phyloP scores from a whole-genome alignment of 2,329 filamentous ascomycete genomes.

The Penicillium janthinellum region DNA sequence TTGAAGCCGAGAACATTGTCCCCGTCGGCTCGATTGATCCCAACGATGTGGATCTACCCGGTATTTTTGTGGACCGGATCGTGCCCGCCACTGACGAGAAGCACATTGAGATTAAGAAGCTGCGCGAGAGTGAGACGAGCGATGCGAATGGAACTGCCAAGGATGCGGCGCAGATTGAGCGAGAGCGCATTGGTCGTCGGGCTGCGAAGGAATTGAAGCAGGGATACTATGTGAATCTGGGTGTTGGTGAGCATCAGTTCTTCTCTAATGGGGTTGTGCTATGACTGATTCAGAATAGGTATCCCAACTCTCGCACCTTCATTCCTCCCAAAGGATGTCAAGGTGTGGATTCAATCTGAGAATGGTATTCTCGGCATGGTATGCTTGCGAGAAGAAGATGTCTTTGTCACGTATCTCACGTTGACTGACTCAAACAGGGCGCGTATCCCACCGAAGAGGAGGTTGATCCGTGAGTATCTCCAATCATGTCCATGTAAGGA shows the following conservation, averaged over 20 bases:
- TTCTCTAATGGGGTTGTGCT: background rate
- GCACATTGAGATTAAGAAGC: constrained; percentile 69
- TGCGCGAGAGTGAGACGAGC: constrained; percentile 48
- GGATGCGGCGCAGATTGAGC: constrained; percentile 38
- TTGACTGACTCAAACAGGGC: constrained; percentile 46
- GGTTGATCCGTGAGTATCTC: constrained; percentile 59
- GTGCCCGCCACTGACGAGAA: constrained; percentile 73
- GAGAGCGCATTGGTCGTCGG: constrained; percentile 69
- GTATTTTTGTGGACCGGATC: constrained; percentile 81
- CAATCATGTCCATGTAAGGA: background rate
- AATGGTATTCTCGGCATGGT: constrained; percentile 80
- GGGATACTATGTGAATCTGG: constrained; percentile 40
- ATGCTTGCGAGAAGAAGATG: constrained; percentile 20
- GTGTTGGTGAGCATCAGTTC: constrained; percentile 31
- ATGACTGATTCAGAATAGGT: constrained; percentile 44
- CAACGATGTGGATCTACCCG: constrained; percentile 74
- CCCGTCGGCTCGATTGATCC: constrained; percentile 71
- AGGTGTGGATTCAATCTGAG: constrained; percentile 83
- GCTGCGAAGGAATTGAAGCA: constrained; percentile 79
- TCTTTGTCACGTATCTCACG: too few species aligned
- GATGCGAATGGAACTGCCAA: constrained; percentile 41
- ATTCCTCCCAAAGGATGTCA: constrained; percentile 67
- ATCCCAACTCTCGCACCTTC: constrained; percentile 84
- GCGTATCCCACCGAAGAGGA: constrained; percentile 73
- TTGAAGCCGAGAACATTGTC: constrained; percentile 84